Conservation (phyloP, 345 rosid genomes). For the Salix arbutifolia region DNA sequence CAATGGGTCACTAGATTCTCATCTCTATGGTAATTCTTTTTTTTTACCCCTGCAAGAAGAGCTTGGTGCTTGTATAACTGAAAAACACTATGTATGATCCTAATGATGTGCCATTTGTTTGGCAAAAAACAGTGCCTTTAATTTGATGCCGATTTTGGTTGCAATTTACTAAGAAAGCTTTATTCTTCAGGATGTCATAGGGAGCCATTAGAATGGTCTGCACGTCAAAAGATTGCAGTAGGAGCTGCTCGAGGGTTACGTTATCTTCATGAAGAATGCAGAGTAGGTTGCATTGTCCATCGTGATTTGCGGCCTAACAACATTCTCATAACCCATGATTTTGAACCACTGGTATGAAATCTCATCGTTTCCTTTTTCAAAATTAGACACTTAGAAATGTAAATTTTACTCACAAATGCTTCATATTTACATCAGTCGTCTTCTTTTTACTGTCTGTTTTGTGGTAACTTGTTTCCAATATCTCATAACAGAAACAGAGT, state of each 20-base stretch:
- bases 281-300: constrained; percentile 99
- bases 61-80: background rate
- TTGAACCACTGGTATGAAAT: constrained; percentile 79
- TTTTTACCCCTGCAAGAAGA: background rate
- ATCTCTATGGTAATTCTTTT: constrained; percentile 68
- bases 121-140: background rate
- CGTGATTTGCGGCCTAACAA: constrained; percentile 99
- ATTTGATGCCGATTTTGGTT: background rate
- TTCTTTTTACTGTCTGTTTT: background rate
- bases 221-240: constrained; percentile 90
- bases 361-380: background rate
- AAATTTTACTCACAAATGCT: background rate
- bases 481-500: background rate
- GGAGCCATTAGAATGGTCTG: constrained; percentile 77
- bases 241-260: constrained; percentile 99
- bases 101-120: background rate
- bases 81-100: background rate
- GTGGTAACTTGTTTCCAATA: background rate
- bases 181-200: constrained; percentile 53
- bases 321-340: constrained; percentile 96
- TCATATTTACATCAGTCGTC: background rate
- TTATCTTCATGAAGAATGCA: constrained; percentile 99
- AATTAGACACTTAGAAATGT: background rate
- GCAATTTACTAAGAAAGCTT: constrained; percentile 4
- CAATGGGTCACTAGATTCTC: constrained; percentile 94